Percentiles rank a stretch among this genome's conserved stretches.
phyloP scores from a whole-genome alignment of 1,139 yeast species.

The Meyerozyma guilliermondii region DNA sequence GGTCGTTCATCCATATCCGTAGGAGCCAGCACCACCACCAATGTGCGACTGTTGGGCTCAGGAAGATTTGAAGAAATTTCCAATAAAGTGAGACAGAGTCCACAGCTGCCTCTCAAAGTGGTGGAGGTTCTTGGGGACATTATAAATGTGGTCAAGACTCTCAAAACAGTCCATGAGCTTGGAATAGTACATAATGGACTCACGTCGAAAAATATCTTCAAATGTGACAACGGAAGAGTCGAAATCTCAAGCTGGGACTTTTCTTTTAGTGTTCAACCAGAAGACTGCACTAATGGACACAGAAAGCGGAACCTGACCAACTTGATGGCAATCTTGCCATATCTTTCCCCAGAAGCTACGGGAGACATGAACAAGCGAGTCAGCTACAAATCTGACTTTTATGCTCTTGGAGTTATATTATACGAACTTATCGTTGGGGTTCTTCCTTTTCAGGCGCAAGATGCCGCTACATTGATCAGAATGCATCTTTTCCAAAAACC shows the following conservation, averaged over 20 bases:
- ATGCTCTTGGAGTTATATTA: constrained; percentile 46
- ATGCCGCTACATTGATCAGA: constrained; percentile 34
- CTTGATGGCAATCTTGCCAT: constrained; percentile 39
- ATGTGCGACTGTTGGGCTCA: not conserved
- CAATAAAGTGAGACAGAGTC: constrained; percentile 10
- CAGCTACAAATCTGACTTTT: constrained; percentile 48
- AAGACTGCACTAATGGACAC: constrained; percentile 34
- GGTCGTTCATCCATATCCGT: not conserved
- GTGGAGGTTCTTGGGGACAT: constrained; percentile 29
- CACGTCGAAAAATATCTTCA: constrained; percentile 33
- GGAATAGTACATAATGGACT: constrained; percentile 50
- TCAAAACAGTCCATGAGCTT: constrained; percentile 34
- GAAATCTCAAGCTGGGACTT: constrained; percentile 50
- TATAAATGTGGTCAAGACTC: constrained; percentile 27
- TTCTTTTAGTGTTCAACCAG: constrained; percentile 38
- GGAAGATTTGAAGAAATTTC: constrained; percentile 7
- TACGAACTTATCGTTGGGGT: constrained; percentile 45
- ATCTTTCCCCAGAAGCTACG: constrained; percentile 49
- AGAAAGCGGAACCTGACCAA: constrained; percentile 23
- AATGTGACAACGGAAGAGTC: constrained; percentile 27
- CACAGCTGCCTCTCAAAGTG: constrained; percentile 19
- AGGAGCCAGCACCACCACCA: constrained; percentile 1
- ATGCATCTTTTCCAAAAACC: constrained; percentile 43
- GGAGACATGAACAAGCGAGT: constrained; percentile 37
- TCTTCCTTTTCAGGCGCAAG: constrained; percentile 41